Percentiles rank a stretch among this genome's conserved stretches.
phyloP scores from a whole-genome alignment of 768 basidiomycete species.

The Cystobasidiopsis lactophilus region DNA sequence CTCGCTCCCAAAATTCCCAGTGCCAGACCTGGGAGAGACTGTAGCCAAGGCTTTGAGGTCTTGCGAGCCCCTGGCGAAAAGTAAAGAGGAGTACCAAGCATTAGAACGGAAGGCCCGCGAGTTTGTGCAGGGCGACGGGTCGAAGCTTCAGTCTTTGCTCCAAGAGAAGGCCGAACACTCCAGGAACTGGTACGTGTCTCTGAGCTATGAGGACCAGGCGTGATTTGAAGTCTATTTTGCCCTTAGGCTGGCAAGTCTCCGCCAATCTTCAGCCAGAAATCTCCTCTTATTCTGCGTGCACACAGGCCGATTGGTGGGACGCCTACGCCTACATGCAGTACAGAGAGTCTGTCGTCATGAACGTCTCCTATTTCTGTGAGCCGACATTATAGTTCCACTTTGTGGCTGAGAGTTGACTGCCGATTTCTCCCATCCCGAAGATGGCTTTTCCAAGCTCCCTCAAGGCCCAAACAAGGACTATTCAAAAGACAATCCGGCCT shows the following conservation, averaged over 20 bases:
- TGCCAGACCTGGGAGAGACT: slow-evolving; percentile 6
- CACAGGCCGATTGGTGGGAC: slow-evolving; percentile 10
- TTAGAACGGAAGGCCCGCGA: neutral
- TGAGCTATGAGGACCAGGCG: neutral
- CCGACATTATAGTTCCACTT: neutral
- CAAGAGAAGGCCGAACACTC: slow-evolving; percentile 1
- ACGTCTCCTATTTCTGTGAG: slow-evolving; percentile 10
- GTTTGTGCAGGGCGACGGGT: slow-evolving; percentile 1
- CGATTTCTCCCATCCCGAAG: neutral
- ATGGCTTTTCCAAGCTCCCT: slow-evolving; percentile 7
- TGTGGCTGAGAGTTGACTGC: neutral
- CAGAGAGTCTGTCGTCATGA: slow-evolving; percentile 9
- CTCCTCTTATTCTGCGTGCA: neutral
- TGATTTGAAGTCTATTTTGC: too few species aligned
- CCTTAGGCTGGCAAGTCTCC: neutral
- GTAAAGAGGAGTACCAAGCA: slow-evolving; percentile 2
- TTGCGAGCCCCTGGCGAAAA: slow-evolving; percentile 3
- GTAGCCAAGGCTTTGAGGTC: slow-evolving; percentile 1
- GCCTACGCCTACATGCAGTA: slow-evolving; percentile 6
- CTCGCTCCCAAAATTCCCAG: neutral
- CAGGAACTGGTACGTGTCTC: neutral
- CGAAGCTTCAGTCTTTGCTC: slow-evolving; percentile 4
- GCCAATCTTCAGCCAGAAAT: neutral
- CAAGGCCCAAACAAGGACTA: slow-evolving; percentile 1
- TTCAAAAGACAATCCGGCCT: slow-evolving; percentile 20